These are phyloP conservation scores for Russula griseocarnosa DNA, from an alignment of 768 basidiomycete species.

Conservation along the genomic window DNA sequence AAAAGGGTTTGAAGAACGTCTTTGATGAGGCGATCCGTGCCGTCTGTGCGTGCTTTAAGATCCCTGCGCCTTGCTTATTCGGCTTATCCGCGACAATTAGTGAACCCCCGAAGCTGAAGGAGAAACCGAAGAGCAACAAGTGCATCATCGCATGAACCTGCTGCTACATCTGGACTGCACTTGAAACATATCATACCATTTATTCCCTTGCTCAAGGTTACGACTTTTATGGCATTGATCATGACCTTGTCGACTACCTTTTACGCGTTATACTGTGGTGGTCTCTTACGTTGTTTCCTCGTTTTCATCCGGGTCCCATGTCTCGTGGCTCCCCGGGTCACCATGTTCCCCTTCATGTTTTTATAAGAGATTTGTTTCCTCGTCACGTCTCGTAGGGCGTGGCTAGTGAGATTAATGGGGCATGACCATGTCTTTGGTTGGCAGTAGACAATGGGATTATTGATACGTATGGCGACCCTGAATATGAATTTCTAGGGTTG, in stretches of 20 bases:
- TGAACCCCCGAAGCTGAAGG: constrained; percentile 69
- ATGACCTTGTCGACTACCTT: constrained; percentile 29
- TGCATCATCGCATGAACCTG: constrained; percentile 60
- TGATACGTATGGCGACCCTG: not conserved
- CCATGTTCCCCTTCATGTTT: constrained; percentile 21
- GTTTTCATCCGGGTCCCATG: constrained; percentile 15
- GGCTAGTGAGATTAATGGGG: constrained; percentile 10
- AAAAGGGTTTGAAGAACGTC: constrained; percentile 98
- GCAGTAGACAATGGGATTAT: constrained; percentile 4
- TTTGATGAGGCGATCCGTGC: constrained; percentile 99
- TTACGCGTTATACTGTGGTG: constrained; percentile 31
- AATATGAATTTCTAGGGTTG: constrained; percentile 5
- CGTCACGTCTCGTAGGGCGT: constrained; percentile 10
- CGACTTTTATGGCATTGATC: constrained; percentile 48
- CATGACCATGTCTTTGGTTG: not conserved
- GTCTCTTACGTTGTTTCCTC: constrained; percentile 17
- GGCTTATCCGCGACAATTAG: constrained; percentile 37
- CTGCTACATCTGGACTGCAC: constrained; percentile 28
- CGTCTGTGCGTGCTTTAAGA: constrained; percentile 62
- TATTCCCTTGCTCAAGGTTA: constrained; percentile 65
- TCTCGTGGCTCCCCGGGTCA: constrained; percentile 11
- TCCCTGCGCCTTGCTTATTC: constrained; percentile 2
- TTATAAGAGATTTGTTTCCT: constrained; percentile 23
- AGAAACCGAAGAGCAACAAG: constrained; percentile 47
- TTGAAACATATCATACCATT: constrained; percentile 55